These are phyloP conservation scores for Garcia nutans DNA, from an alignment of 345 rosid species.

Conservation along the genomic window DNA sequence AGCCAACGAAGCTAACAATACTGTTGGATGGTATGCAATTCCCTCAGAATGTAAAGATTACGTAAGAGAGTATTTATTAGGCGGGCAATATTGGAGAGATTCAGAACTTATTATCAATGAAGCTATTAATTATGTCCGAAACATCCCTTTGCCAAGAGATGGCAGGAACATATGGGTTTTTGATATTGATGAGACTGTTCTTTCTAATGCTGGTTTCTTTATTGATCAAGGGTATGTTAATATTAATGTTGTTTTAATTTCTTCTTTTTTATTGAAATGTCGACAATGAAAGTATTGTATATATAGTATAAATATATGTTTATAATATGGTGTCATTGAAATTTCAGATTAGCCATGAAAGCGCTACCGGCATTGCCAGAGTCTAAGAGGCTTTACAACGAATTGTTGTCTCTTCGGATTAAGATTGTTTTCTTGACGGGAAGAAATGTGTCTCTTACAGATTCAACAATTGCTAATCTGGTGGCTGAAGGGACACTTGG, in stretches of 20 bases:
- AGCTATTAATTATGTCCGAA: conserved; percentile 40
- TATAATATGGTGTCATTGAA: too few species aligned
- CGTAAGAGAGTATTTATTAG: conserved; percentile 40
- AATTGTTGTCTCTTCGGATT: conserved; percentile 30
- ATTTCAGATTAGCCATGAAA: too few species aligned
- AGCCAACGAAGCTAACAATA: conserved; percentile 55
- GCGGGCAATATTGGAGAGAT: conserved; percentile 45
- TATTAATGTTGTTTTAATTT: too few species aligned
- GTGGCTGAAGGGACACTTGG: conserved; percentile 41
- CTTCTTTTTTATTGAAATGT: too few species aligned
- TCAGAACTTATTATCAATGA: conserved; percentile 37
- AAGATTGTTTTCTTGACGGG: conserved; percentile 48
- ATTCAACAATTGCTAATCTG: conserved; percentile 31
- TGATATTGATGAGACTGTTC: conserved; percentile 46
- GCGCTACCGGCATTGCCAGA: conserved; percentile 21
- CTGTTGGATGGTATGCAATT: conserved; percentile 36
- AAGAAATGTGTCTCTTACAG: conserved; percentile 27
- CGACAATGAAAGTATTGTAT: too few species aligned
- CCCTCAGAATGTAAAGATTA: conserved; percentile 45
- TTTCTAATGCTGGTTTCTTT: conserved; percentile 42
- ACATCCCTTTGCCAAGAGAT: conserved; percentile 31
- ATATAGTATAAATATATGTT: too few species aligned
- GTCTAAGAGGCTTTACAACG: conserved; percentile 31
- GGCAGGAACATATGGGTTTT: conserved; percentile 45
- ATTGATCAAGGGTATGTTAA: conserved; percentile 35